phyloP scores from a whole-genome alignment of 2,329 filamentous ascomycete genomes.

The Fusarium domesticum region DNA sequence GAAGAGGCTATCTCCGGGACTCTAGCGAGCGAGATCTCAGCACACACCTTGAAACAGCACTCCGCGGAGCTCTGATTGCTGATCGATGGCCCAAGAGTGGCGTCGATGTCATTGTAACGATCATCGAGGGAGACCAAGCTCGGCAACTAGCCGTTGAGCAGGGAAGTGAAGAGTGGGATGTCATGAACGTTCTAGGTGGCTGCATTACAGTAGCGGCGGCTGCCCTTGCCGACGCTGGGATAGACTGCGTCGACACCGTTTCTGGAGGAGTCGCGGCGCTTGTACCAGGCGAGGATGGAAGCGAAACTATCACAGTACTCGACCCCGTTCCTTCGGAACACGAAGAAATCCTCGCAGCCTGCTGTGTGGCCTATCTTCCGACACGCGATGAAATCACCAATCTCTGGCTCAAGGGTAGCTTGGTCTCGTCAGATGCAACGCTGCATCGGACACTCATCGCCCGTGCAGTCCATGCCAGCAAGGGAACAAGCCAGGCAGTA shows the following conservation, averaged over 20 bases:
- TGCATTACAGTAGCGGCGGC: constrained; percentile 94
- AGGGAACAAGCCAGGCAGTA: constrained; percentile 35
- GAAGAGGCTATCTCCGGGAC: constrained; percentile 84
- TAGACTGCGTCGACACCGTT: constrained; percentile 90
- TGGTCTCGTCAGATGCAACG: constrained; percentile 40
- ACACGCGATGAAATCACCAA: constrained; percentile 88
- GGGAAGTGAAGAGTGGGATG: constrained; percentile 70
- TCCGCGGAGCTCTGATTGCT: constrained; percentile 85
- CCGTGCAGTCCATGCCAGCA: constrained; percentile 42
- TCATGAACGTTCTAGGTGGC: constrained; percentile 87
- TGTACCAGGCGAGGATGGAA: constrained; percentile 44
- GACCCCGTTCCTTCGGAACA: constrained; percentile 85
- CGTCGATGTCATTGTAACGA: constrained; percentile 89
- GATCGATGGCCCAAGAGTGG: constrained; percentile 98
- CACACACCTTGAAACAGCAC: constrained; percentile 84
- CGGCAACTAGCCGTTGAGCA: constrained; percentile 46
- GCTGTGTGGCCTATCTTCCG: constrained; percentile 86
- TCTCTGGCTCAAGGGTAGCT: constrained; percentile 81
- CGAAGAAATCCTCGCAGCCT: constrained; percentile 72
- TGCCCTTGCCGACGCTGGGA: constrained; percentile 88
- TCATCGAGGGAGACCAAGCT: constrained; percentile 91
- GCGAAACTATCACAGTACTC: constrained; percentile 56
- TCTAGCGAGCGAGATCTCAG: constrained; percentile 83
- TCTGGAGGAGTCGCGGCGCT: constrained; percentile 85
- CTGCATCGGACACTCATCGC: constrained; percentile 37